A percentile compares a stretch with the other conserved stretches of the same genome.
Evolutionary conservation across 495 filamentous ascomycete genomes (phyloP).

Genomic region (Neurospora hispaniola): DNA sequence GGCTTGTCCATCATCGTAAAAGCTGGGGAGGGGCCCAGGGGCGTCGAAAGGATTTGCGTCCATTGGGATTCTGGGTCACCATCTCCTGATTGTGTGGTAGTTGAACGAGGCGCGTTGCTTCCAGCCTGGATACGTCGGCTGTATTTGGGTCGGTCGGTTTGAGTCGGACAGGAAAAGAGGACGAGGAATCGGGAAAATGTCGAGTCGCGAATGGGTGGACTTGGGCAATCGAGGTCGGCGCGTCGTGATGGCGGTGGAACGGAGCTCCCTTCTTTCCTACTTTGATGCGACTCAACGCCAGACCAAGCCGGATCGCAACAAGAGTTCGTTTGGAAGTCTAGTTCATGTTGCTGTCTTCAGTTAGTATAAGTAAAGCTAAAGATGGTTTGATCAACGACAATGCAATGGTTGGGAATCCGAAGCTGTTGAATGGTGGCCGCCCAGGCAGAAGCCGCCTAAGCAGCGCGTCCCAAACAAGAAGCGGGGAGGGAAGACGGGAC

Average conservation of each 20-base stretch:
- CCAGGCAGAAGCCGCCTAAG: background rate
- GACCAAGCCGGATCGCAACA: constrained; percentile 32
- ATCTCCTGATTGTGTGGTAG: constrained; percentile 17
- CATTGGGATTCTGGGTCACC: constrained; percentile 31
- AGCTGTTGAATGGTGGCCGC: background rate
- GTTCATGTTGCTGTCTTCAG: constrained; percentile 32
- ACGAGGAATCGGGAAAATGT: background rate
- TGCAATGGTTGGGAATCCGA: constrained; percentile 12
- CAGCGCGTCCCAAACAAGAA: too few relatives aligned
- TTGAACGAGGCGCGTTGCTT: background rate
- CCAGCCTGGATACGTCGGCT: background rate
- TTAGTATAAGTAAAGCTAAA: constrained; percentile 18
- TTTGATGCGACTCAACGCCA: constrained; percentile 19
- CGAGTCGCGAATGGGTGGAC: background rate
- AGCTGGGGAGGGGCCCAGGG: constrained; percentile 28
- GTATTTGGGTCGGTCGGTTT: background rate
- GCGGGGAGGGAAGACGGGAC: background rate
- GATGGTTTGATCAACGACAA: constrained; percentile 11
- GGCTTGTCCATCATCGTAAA: constrained; percentile 29
- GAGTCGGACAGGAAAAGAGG: background rate
- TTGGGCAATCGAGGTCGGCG: background rate
- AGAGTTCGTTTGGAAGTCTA: constrained; percentile 16
- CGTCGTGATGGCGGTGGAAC: background rate
- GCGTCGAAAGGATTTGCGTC: constrained; percentile 35
- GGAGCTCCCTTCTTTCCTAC: constrained; percentile 1